Percentiles rank a stretch among this genome's conserved stretches.
phyloP scores from a whole-genome alignment of 495 filamentous ascomycete species.

The Astrocystis sublimbata region DNA sequence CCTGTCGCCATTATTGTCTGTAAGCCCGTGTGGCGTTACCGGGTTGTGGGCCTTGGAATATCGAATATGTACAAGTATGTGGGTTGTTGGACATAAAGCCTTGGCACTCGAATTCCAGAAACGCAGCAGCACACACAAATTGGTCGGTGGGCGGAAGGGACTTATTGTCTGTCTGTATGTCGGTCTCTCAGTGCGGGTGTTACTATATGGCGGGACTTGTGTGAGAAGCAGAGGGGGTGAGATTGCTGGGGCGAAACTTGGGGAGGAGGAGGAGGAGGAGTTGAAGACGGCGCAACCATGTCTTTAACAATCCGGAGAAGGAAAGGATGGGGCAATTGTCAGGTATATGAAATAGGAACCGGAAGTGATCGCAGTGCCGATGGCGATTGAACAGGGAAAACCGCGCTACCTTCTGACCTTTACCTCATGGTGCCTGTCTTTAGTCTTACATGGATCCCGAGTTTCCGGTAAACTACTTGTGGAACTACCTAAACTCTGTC shows the following conservation, averaged over 20 bases:
- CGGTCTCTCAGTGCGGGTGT: background rate
- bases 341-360: slow-evolving; percentile 17
- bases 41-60: background rate
- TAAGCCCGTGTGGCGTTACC: background rate
- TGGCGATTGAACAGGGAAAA: background rate
- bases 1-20: slow-evolving; percentile 14
- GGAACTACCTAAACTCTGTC: background rate
- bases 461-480: slow-evolving; percentile 18
- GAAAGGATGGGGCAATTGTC: slow-evolving; percentile 14
- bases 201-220: background rate
- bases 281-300: slow-evolving; percentile 11
- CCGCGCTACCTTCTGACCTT: slow-evolving; percentile 8
- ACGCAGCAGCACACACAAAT: background rate
- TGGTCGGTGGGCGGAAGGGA: background rate
- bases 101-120: background rate
- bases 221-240: background rate
- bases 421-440: slow-evolving; percentile 11
- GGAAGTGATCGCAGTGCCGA: slow-evolving; percentile 12
- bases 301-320: slow-evolving; percentile 5
- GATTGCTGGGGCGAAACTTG: background rate
- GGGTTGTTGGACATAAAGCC: slow-evolving; percentile 17
- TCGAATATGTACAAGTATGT: slow-evolving; percentile 3
- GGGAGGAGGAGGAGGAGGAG: background rate
- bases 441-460: slow-evolving; percentile 20
- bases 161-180: background rate